Conservation (phyloP, 2,329 filamentous ascomycete species). For the Sclerotinia sclerotiorum region DNA sequence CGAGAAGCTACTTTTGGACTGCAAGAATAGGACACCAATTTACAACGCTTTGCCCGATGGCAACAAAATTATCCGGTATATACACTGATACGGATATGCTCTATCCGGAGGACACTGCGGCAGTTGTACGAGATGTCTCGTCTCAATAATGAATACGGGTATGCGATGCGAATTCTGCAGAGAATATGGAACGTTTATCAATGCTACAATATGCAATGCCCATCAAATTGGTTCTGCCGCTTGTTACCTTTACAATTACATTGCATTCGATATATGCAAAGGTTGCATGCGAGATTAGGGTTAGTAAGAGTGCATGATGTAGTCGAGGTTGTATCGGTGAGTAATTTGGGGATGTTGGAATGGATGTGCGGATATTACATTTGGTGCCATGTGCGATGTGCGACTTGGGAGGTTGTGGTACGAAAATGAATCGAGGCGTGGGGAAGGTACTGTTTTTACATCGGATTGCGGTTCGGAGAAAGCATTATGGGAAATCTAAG, state of each 20-base stretch:
- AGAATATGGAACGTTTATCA: neutral
- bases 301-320: neutral
- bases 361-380: neutral
- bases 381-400: conserved; percentile 3
- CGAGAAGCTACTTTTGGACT: neutral
- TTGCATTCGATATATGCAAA: conserved; percentile 14
- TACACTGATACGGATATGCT: conserved; percentile 3
- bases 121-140: neutral
- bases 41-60: neutral
- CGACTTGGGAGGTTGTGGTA: neutral
- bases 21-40: neutral
- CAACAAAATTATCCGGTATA: neutral
- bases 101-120: neutral
- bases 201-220: neutral
- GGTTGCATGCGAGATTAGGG: neutral
- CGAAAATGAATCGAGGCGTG: conserved; percentile 8
- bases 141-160: neutral
- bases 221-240: conserved; percentile 1
- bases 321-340: neutral
- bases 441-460: neutral
- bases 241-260: neutral
- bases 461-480: neutral
- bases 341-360: neutral
- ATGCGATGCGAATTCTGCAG: neutral
- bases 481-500: neutral